Percentiles rank a stretch among this genome's conserved stretches.
Evolutionary conservation across 352 stramenopile species (phyloP).

Genomic region (Pilasporangium apinafurcum): DNA sequence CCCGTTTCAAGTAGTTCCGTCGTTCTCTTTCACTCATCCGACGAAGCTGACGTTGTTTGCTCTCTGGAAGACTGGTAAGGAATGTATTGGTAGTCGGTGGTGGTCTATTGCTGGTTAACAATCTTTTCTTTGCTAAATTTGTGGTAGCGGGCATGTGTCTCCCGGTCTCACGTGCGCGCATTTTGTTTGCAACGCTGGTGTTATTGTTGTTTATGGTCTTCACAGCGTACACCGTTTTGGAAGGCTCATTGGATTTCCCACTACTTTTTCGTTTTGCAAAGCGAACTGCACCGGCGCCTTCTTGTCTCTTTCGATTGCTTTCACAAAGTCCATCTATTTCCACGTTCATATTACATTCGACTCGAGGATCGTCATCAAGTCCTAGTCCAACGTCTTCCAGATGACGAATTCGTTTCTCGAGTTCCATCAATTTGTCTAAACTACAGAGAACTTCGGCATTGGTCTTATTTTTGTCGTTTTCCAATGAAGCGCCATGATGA

Average conservation of each 20-base stretch:
- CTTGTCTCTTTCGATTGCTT: conserved; percentile 11
- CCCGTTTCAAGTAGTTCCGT: conserved; percentile 47
- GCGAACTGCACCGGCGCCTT: conserved; percentile 27
- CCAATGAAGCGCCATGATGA: conserved; percentile 21
- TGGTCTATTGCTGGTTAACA: conserved; percentile 13
- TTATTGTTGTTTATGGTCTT: conserved; percentile 14
- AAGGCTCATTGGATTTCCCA: conserved; percentile 31
- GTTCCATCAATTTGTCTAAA: conserved; percentile 85
- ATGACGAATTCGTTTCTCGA: conserved; percentile 83
- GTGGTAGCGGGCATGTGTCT: conserved; percentile 4
- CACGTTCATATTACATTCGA: conserved; percentile 10
- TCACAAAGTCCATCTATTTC: too few species aligned
- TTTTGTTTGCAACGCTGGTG: conserved; percentile 13
- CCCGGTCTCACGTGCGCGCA: conserved; percentile 23
- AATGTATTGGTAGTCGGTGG: conserved; percentile 28
- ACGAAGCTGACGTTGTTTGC: conserved; percentile 49
- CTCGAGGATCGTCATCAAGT: conserved; percentile 19
- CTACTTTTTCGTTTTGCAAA: conserved; percentile 46
- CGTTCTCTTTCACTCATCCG: conserved; percentile 61
- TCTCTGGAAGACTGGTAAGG: conserved; percentile 52
- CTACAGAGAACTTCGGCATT: conserved; percentile 60
- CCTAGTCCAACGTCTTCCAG: conserved; percentile 67
- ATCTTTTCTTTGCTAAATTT: conserved; percentile 21
- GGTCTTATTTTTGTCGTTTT: conserved; percentile 14
- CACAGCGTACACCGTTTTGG: conserved; percentile 50